phyloP scores from a whole-genome alignment of 73 alveolate genomes.

The Stentor roeselii region DNA sequence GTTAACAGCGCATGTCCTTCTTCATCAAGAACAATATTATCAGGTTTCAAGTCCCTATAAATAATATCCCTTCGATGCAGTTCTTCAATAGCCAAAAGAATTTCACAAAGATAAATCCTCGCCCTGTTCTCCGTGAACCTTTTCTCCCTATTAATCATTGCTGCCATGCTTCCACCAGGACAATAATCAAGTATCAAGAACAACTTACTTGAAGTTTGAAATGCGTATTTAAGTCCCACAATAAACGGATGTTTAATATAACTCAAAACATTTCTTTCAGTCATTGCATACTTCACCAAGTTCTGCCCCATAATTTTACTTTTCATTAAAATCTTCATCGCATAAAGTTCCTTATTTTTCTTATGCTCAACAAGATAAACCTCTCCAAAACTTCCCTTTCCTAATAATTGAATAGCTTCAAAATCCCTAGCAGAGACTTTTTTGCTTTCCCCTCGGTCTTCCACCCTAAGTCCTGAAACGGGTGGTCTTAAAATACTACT shows the following conservation, averaged over 20 bases:
- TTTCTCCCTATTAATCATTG: constrained; percentile 76
- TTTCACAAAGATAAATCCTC: constrained; percentile 82
- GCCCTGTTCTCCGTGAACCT: constrained; percentile 79
- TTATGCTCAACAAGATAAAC: constrained; percentile 78
- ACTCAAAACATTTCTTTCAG: constrained; percentile 92
- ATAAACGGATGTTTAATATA: constrained; percentile 88
- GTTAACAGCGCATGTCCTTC: constrained; percentile 96
- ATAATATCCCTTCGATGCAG: constrained; percentile 88
- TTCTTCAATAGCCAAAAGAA: constrained; percentile 90
- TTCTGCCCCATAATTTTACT: constrained; percentile 82
- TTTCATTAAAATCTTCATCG: constrained; percentile 91
- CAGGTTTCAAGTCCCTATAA: constrained; percentile 96
- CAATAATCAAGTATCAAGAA: constrained; percentile 85
- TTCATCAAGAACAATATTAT: constrained; percentile 87
- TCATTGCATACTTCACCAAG: constrained; percentile 80
- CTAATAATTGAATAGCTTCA: constrained; percentile 63
- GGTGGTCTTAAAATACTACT: too few relatives aligned
- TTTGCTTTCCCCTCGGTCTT: neutral
- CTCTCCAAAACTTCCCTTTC: constrained; percentile 86
- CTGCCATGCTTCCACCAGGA: constrained; percentile 95
- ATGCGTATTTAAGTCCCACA: constrained; percentile 89
- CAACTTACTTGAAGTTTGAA: constrained; percentile 55
- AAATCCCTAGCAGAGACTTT: constrained; percentile 48
- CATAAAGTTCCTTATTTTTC: constrained; percentile 65
- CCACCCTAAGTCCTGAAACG: neutral